Percentiles rank a stretch among this genome's conserved stretches.
Evolutionary conservation across 2,329 filamentous ascomycete species (phyloP).

Genomic region (Ophiostoma sp.): DNA sequence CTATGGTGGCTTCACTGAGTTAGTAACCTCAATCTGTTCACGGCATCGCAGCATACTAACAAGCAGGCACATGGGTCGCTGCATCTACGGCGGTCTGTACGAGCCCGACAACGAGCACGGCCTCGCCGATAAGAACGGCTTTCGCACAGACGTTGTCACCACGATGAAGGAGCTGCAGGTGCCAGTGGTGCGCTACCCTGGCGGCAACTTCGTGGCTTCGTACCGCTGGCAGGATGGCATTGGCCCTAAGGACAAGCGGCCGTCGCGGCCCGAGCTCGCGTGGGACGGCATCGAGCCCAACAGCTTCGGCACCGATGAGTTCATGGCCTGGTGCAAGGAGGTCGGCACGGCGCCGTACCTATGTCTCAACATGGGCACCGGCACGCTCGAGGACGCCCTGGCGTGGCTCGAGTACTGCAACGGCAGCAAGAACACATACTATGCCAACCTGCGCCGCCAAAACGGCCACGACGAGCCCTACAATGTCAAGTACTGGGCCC

Average conservation of each 20-base stretch:
- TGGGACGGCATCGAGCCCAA: conserved; percentile 75
- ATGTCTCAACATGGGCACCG: conserved; percentile 75
- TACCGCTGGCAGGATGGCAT: conserved; percentile 83
- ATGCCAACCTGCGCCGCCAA: conserved; percentile 70
- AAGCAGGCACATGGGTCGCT: conserved; percentile 70
- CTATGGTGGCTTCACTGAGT: conserved; percentile 79
- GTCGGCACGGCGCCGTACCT: conserved; percentile 74
- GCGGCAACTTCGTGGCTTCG: conserved; percentile 77
- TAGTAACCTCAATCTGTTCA: neutral
- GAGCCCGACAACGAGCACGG: conserved; percentile 59
- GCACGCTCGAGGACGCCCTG: conserved; percentile 52
- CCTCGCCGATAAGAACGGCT: conserved; percentile 67
- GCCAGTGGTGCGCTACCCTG: conserved; percentile 74
- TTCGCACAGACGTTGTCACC: conserved; percentile 71
- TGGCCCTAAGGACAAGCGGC: conserved; percentile 65
- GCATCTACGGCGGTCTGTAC: conserved; percentile 82
- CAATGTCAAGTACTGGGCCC: conserved; percentile 77
- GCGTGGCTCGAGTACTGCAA: conserved; percentile 88
- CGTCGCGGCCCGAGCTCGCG: conserved; percentile 63
- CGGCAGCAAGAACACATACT: conserved; percentile 68
- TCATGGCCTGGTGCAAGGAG: conserved; percentile 71
- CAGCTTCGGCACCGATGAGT: conserved; percentile 79
- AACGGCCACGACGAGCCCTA: conserved; percentile 74
- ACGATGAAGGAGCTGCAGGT: conserved; percentile 68
- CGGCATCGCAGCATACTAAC: neutral